Base-by-base conservation (phyloP, 139 green algal genomes). In the Pleodorina starrii region DNA sequence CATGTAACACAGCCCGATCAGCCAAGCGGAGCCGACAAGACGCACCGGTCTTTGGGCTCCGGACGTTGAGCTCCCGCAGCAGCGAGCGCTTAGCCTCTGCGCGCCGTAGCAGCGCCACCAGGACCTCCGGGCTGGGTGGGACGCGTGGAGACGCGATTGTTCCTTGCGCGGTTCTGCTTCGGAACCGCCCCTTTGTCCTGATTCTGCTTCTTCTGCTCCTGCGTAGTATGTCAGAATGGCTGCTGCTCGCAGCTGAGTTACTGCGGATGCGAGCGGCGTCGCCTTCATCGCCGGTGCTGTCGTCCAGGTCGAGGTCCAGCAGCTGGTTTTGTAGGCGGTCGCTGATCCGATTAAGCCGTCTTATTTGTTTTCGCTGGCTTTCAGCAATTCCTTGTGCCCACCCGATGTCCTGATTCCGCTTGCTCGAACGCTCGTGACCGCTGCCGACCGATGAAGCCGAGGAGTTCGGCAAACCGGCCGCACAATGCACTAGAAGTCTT, bases 81-180 rank as follows among this genome's bases (percentile, higher is more conserved):
- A 46, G 43, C 19, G 25, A 2, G 27, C 60, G 60, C 63, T 66
- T 46, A 29, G 81, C 44, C 21, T 77, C 16, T 11, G 42, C 19
- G 5, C n/a, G 42, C 9, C 81, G 81, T 14, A 87, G 43, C 60
- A 87, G 42, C 43, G 42, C 81, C 29, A 87, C 11, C 60, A 87
- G 43, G 29, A 87, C 81, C 81, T 87, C 81, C 0, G 81, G 81
- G 42, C 81, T 74, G 12, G 81, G 43, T 16, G 81, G 60, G 42
- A 77, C 43, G 9, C 29, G 38, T 25, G 12, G 48, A 10, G n/a
- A 43, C 44, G 42, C 12, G 9, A 6, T 50, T 46, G 35, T 66
- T 12, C 54, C 29, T n/a, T n/a, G n/a, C n/a, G n/a, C n/a, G n/a
- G n/a, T n/a, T n/a, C n/a, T n/a, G n/a, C n/a, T n/a, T n/a, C n/a